phyloP scores from a whole-genome alignment of 2,329 filamentous ascomycete species.

The Penicillium hordei region DNA sequence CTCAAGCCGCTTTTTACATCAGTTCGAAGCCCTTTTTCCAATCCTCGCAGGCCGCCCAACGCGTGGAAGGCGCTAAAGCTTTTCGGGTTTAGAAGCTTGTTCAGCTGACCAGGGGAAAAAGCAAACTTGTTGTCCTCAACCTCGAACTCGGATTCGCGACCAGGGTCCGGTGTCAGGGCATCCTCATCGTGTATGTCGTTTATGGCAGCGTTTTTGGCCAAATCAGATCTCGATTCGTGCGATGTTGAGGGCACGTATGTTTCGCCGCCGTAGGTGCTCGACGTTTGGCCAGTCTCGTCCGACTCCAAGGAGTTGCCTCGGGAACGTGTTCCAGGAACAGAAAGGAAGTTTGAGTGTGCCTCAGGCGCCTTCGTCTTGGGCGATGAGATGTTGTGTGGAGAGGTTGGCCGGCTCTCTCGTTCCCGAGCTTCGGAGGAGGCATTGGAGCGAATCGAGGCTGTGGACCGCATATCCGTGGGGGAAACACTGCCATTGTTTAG shows the following conservation, averaged over 20 bases:
- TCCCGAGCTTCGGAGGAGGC: constrained; percentile 59
- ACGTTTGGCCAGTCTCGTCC: constrained; percentile 55
- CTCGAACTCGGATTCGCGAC: constrained; percentile 68
- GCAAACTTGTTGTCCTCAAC: constrained; percentile 70
- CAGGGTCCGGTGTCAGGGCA: constrained; percentile 67
- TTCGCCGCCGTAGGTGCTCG: constrained; percentile 54
- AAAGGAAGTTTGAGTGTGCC: constrained; percentile 56
- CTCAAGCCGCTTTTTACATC: constrained; percentile 66
- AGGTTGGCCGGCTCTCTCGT: constrained; percentile 59
- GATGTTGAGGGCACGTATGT: constrained; percentile 52
- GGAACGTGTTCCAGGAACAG: constrained; percentile 63
- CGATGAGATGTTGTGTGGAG: constrained; percentile 67
- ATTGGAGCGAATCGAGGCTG: constrained; percentile 54
- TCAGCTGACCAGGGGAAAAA: constrained; percentile 69
- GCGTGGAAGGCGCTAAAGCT: constrained; percentile 72
- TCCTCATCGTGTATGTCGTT: constrained; percentile 62
- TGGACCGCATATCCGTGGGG: constrained; percentile 53
- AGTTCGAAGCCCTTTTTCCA: constrained; percentile 72
- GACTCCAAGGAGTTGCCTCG: constrained; percentile 66
- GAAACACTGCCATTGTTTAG: constrained; percentile 37
- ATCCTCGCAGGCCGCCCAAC: constrained; percentile 68
- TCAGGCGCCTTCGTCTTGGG: constrained; percentile 56
- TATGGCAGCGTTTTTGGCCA: constrained; percentile 51
- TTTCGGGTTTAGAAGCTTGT: constrained; percentile 78
- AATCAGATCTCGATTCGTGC: constrained; percentile 46